Evolutionary conservation across 495 filamentous ascomycete genomes (phyloP), one percentile per base, ranked within the genome.

Genomic region (Penicillium canescens): DNA sequence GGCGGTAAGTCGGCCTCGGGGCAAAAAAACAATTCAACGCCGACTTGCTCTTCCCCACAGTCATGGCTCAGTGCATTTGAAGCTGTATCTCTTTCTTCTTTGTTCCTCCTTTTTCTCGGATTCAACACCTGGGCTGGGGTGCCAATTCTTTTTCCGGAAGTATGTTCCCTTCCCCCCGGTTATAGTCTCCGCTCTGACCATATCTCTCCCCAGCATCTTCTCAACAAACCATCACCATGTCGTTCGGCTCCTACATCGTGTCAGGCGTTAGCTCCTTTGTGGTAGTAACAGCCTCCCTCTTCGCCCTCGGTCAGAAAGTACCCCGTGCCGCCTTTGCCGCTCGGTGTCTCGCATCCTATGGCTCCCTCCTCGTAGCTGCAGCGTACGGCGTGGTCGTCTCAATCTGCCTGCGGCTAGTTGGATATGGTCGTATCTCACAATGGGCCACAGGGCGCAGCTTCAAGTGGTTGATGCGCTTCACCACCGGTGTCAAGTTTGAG

Each of bases 401-500:
- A 13, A 82, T 92, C 49, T 54, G 82, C 38, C 76, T 98, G 33
- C 86, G 89, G 33, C 63, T 88, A 13, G 63, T 85, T 35, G 91
- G 91, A 44, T 80, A 86, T 57, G 83, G 82, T 51, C 84, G 87
- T 50, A 80, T 91, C 53, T 84, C 89, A 36, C 94, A 97, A 77
- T 96, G 90, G 89, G 84, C 91, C 23, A 85, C 84, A 4, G 94
- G 78, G 18, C 81, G 91, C 53, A 76, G 82, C 57, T 96, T 96
- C 77, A 91, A 93, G 69, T 90, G 81, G 71, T 64, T 83, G 44
- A 95, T 96, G 90, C 78, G 78, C 47, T 66, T 78, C 34, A 79
- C 82, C 18, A 92, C 91, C 14, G 91, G 91, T 42, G 78, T 98
- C n/a, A 78, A 71, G 24, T 97, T 96, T 61, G 77, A 85, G 39